These are phyloP conservation scores for Pichia sp. DNA, from an alignment of 1,139 yeast genomes.

Conservation along the genomic window DNA sequence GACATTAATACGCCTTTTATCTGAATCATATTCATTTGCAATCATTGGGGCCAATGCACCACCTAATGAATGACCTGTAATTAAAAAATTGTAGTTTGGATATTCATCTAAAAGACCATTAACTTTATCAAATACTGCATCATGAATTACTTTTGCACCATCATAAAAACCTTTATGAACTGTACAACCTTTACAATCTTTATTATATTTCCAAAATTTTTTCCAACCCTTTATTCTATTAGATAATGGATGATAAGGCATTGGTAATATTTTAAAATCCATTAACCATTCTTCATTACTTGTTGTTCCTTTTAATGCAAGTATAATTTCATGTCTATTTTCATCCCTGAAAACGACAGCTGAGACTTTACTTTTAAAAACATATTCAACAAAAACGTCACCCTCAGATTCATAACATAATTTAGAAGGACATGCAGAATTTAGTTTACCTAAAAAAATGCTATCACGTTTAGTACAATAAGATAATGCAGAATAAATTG, in stretches of 20 bases:
- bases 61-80: slow-evolving; percentile 70
- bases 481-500: slow-evolving; percentile 12
- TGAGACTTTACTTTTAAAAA: slow-evolving; percentile 38
- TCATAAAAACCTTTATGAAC: slow-evolving; percentile 54
- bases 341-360: slow-evolving; percentile 45
- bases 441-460: slow-evolving; percentile 8
- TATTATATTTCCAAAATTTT: slow-evolving; percentile 32
- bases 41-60: slow-evolving; percentile 60
- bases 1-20: slow-evolving; percentile 48
- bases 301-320: slow-evolving; percentile 54
- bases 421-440: slow-evolving; percentile 10
- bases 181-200: slow-evolving; percentile 34
- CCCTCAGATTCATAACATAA: slow-evolving; percentile 10
- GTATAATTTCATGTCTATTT: slow-evolving; percentile 31
- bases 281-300: slow-evolving; percentile 52
- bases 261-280: slow-evolving; percentile 43
- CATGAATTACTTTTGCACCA: slow-evolving; percentile 28
- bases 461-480: slow-evolving; percentile 14
- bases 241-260: slow-evolving; percentile 34
- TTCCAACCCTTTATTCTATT: slow-evolving; percentile 17
- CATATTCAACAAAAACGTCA: slow-evolving; percentile 27
- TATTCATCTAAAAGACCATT: slow-evolving; percentile 34
- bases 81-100: slow-evolving; percentile 44
- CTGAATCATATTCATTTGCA: slow-evolving; percentile 50
- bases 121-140: slow-evolving; percentile 35